Base-by-base conservation (phyloP, 106 monocot genomes). In the Amphibolis antarctica region DNA sequence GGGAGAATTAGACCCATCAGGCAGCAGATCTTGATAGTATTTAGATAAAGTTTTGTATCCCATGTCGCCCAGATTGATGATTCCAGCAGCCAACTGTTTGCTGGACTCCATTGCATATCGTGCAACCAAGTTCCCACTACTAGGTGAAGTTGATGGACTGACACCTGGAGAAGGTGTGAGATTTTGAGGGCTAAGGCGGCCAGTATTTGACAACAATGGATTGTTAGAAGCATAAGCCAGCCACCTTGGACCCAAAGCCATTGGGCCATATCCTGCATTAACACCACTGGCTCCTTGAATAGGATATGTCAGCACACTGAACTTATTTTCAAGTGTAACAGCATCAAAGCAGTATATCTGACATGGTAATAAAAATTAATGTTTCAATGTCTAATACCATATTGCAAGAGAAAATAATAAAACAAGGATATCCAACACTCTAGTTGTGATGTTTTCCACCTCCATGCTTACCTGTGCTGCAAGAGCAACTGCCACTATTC, bases 281-380 rank as follows among this genome's bases (percentile, higher is more conserved):
- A 80, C 71, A 10, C 89, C 86, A 76, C 56, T 59, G 42, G 81
- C 71, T 61, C 84, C 86, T 82, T 89, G 96, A 47, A 90, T 80
- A 22, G 89, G 96, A 76, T 90, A 90, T 9, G 86, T 90, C 65
- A 90, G 69, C 31, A 96, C 86, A 48, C 89, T 90, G 70, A 96
- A 86, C 67, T 90, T 96, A 51, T 89, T 90, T 73, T 96, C 90
- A 70, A 90, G 76, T 71, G 89, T 90, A 65, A 80, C 75, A 42
- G 96, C 79, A 78, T 96, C 96, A 76, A 96, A 96, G 69, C 96
- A 96, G 55, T 86, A 96, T 83, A 96, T 86, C 96, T 96, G 80
- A 42, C 28, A 67, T 14, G 26, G 18, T 43, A 69, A 63, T 68
- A 59, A 54, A 44, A 64, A 28, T n/a, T n/a, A n/a, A n/a, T 11